Evolutionary conservation across 1,139 yeast species (phyloP).

Genomic region (Hansenula sp.): DNA sequence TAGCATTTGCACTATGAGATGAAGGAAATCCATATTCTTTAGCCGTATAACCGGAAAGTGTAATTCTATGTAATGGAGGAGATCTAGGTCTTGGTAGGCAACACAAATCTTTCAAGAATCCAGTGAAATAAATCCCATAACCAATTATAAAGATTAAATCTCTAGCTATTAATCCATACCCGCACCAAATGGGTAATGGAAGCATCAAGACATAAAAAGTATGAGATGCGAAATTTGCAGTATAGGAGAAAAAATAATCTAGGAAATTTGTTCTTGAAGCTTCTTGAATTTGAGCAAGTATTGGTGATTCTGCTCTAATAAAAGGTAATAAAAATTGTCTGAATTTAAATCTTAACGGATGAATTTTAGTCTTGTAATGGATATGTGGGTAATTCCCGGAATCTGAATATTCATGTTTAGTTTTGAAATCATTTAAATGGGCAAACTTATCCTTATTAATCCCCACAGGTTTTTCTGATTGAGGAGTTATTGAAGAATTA

Average conservation of each 20-base stretch:
- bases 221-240: constrained; percentile 90
- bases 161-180: constrained; percentile 54
- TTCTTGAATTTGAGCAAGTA: constrained; percentile 56
- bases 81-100: constrained; percentile 91
- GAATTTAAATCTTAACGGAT: constrained; percentile 53
- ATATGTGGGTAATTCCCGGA: constrained; percentile 71
- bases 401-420: constrained; percentile 35
- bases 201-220: constrained; percentile 88
- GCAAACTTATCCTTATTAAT: constrained; percentile 12
- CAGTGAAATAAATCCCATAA: constrained; percentile 77
- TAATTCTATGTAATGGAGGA: constrained; percentile 88
- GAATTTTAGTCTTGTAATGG: constrained; percentile 60
- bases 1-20: constrained; percentile 91
- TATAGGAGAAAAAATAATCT: constrained; percentile 80
- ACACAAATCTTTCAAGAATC: constrained; percentile 75
- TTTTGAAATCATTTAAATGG: constrained; percentile 24
- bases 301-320: constrained; percentile 64
- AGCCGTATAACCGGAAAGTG: constrained; percentile 85
- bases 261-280: constrained; percentile 44
- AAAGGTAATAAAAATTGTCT: constrained; percentile 55
- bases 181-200: constrained; percentile 87
- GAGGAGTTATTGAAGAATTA: neutral
- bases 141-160: constrained; percentile 79
- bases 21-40: constrained; percentile 95
- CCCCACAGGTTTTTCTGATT: neutral